Evolutionary conservation across 345 rosid species (phyloP).

Genomic region (Erucastrum elatum): DNA sequence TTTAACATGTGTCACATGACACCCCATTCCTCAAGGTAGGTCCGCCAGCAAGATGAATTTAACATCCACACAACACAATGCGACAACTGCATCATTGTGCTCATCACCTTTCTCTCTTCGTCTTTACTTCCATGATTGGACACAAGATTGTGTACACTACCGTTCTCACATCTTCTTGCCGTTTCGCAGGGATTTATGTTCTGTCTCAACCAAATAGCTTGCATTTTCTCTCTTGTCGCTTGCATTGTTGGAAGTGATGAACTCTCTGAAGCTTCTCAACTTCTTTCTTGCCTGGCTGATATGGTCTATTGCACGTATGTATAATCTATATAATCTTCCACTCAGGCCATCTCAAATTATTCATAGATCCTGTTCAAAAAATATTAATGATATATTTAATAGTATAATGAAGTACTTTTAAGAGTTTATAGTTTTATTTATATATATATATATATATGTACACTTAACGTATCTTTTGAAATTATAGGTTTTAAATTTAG

Average conservation of each 20-base stretch:
- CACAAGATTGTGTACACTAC: not conserved
- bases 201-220: slow-evolving; percentile 92
- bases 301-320: slow-evolving; percentile 95
- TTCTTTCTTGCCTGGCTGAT: slow-evolving; percentile 71
- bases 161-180: slow-evolving; percentile 4
- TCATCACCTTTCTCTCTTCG: not conserved
- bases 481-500: too few species aligned
- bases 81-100: slow-evolving; percentile 95
- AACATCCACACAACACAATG: slow-evolving; percentile 95
- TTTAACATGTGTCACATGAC: too few species aligned
- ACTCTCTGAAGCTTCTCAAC: slow-evolving; percentile 77
- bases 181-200: slow-evolving; percentile 85
- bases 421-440: too few species aligned
- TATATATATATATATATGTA: too few species aligned
- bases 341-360: too few species aligned
- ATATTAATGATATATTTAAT: too few species aligned
- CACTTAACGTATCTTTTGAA: too few species aligned
- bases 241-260: slow-evolving; percentile 92
- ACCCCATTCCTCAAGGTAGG: too few species aligned
- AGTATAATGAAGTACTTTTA: too few species aligned
- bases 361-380: too few species aligned
- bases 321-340: not conserved
- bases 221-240: slow-evolving; percentile 92
- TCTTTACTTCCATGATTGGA: slow-evolving; percentile 27
- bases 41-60: slow-evolving; percentile 98